Evolutionary conservation across 2,329 filamentous ascomycete genomes (phyloP), one percentile per base, ranked within the genome.

Genomic region (Hypoxylon sp.): DNA sequence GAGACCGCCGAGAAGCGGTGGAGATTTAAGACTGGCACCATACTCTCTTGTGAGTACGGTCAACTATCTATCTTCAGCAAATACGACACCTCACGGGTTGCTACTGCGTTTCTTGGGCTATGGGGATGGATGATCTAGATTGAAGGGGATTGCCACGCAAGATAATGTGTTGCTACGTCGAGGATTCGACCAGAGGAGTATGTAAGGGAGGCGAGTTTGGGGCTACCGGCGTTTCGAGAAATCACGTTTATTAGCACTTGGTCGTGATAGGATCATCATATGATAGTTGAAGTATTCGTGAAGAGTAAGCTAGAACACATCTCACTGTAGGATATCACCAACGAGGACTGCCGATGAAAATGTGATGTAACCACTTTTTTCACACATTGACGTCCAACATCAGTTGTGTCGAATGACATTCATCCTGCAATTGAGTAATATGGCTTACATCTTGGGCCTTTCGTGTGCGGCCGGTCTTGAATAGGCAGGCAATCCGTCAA

Each of bases 361-460:
- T 43, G 30, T 55, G 34, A 52, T 19, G 13, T 34, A 51, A 43
- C 21, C 23, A 38, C 9, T 17, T n/a, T 53, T 21, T 21, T 52
- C 10, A 51, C 23, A n/a, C 14, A 7, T 7, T 28, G 23, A 32
- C 10, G 30, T n/a, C 28, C 21, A 28, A 17, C 45, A 58, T 32
- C 7, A 32, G 21, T 2, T 23, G 10, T 14, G 23, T 51, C 23
- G n/a, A 11, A 21, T 25, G 19, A 30, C 34, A 23, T 49, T n/a
- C 2, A 17, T 28, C 13, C 19, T 17, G 25, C 28, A 21, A 13
- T 30, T 14, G 41, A 10, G 14, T 10, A 14, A 21, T 25, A 30
- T 19, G 13, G 14, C 14, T 43, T 43, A 17, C 21, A 43, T 13
- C 34, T 30, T 21, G 23, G 13, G 21, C 41, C 21, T 19, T 17